Conservation (phyloP, 306 rosid species). For the Hylodesmum podocarpum region DNA sequence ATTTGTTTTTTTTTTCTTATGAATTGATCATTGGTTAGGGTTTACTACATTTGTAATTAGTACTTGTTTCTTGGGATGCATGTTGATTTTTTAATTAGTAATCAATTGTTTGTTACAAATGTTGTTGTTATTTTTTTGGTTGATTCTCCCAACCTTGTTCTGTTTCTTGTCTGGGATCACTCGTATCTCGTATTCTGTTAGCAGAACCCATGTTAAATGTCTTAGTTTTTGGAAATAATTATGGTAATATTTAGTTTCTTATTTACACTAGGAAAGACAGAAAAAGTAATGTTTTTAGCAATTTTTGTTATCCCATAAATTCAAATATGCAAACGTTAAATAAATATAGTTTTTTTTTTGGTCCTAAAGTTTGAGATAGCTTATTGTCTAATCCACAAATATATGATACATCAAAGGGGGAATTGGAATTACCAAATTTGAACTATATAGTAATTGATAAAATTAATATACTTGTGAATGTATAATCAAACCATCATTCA, state of each 20-base stretch:
- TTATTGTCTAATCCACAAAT: neutral
- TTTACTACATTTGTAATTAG: slow-evolving; percentile 9
- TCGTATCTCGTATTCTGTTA: too few relatives aligned
- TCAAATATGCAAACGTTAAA: neutral
- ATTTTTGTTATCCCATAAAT: neutral
- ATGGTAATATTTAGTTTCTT: neutral
- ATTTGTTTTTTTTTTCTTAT: neutral
- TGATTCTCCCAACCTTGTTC: neutral
- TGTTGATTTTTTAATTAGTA: neutral
- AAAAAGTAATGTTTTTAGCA: neutral
- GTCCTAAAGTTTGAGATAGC: neutral
- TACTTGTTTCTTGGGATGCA: slow-evolving; percentile 8
- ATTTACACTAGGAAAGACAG: neutral
- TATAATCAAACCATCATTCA: too few relatives aligned
- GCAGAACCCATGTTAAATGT: neutral
- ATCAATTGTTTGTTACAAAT: neutral
- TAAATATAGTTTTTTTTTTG: too few relatives aligned
- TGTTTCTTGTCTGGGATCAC: too few relatives aligned
- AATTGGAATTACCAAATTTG: too few relatives aligned
- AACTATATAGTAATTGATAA: too few relatives aligned
- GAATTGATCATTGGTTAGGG: neutral
- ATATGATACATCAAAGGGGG: neutral
- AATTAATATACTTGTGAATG: too few relatives aligned
- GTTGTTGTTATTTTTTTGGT: neutral
- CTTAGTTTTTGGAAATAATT: neutral